Conservation (phyloP, 768 basidiomycete species). For the Mycena capillaripes region DNA sequence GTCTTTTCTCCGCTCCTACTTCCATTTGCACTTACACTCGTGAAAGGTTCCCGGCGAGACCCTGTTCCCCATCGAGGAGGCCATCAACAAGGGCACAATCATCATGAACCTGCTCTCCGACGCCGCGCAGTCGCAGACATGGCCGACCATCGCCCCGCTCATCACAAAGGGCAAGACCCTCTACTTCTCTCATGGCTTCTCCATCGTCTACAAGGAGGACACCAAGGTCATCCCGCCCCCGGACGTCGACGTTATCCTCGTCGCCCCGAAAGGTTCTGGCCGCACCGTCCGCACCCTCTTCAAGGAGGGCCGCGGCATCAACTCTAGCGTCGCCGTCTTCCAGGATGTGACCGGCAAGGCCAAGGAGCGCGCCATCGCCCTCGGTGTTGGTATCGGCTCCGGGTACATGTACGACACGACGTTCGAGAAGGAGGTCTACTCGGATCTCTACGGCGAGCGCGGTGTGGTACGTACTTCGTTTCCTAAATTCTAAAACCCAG, state of each 20-base stretch:
- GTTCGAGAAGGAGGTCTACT: conserved; percentile 99
- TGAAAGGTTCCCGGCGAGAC: conserved; percentile 92
- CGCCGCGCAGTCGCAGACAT: conserved; percentile 98
- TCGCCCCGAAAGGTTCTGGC: conserved; percentile 98
- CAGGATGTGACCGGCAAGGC: conserved; percentile 99
- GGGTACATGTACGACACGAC: conserved; percentile 99
- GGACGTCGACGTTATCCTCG: conserved; percentile 98
- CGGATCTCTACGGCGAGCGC: conserved; percentile 99
- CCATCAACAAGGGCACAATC: conserved; percentile 95
- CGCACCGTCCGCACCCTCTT: conserved; percentile 99
- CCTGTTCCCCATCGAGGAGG: conserved; percentile 98
- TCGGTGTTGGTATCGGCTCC: conserved; percentile 95
- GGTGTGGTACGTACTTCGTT: conserved; percentile 84
- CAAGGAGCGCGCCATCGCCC: conserved; percentile 94
- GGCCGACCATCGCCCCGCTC: conserved; percentile 89
- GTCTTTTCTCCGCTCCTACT: conserved; percentile 40
- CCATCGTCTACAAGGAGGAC: conserved; percentile 97
- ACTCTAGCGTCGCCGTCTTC: conserved; percentile 94
- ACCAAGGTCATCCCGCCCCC: conserved; percentile 92
- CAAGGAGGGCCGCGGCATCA: conserved; percentile 99
- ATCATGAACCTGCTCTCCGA: conserved; percentile 99
- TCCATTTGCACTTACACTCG: conserved; percentile 17
- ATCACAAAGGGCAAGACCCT: conserved; percentile 99
- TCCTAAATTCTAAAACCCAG: not conserved
- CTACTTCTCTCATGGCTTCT: conserved; percentile 99